Evolutionary conservation across 495 filamentous ascomycete genomes (phyloP).

Genomic region (Xylaria longipes): DNA sequence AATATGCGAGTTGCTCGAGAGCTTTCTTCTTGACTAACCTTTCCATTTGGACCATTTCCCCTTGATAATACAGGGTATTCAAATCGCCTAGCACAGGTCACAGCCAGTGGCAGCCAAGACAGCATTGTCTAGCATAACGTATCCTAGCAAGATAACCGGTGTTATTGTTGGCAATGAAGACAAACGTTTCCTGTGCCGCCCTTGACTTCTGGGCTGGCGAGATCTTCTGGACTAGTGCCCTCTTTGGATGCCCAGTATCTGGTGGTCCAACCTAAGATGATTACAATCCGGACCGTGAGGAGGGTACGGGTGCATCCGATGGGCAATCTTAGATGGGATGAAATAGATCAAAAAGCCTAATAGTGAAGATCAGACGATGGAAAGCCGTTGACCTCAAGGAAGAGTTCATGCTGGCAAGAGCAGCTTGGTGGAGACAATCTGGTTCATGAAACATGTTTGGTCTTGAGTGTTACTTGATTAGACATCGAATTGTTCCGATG

Average conservation of each 20-base stretch:
- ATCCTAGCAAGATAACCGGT: background rate
- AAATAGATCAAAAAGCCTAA: conserved; percentile 21
- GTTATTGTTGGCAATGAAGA: background rate
- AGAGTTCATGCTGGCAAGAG: conserved; percentile 7
- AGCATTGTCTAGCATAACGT: background rate
- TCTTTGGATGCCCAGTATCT: background rate
- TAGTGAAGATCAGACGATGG: conserved; percentile 22
- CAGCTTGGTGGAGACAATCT: conserved; percentile 1
- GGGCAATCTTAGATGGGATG: conserved; percentile 16
- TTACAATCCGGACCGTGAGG: background rate
- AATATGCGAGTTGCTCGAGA: background rate
- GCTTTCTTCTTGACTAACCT: background rate
- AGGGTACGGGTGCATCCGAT: conserved; percentile 20
- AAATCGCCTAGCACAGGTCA: background rate
- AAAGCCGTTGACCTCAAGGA: background rate
- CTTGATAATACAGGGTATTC: background rate
- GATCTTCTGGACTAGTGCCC: background rate
- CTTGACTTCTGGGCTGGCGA: background rate
- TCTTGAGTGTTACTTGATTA: background rate
- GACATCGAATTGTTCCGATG: background rate
- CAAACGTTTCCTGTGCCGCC: background rate
- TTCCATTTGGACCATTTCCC: background rate
- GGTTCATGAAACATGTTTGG: background rate
- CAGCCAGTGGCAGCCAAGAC: background rate
- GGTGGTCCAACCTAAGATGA: conserved; percentile 12